A percentile compares a stretch with the other conserved stretches of the same genome.
Evolutionary conservation across 1,139 yeast genomes (phyloP).

Genomic region (Blastobotrys illinoisensis): DNA sequence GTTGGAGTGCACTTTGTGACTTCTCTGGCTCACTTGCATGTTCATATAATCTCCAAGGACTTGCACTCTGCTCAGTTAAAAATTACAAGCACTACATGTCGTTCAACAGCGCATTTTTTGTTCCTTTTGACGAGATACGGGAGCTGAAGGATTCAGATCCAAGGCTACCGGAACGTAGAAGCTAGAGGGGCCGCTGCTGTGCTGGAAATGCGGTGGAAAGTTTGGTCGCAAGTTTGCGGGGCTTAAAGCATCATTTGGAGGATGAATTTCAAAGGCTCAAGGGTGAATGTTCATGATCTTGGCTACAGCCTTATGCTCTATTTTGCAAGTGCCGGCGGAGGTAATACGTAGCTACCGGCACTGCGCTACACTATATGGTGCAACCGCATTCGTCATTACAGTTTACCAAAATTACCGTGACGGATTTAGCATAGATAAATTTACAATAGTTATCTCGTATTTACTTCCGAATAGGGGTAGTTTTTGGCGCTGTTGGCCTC

Average conservation of each 20-base stretch:
- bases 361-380: no score
- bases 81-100: conserved; percentile 66
- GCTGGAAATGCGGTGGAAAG: conserved; percentile 44
- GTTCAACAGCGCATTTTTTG: conserved; percentile 61
- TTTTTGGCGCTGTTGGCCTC: no score
- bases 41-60: conserved; percentile 68
- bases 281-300: not conserved
- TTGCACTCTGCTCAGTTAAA: conserved; percentile 51
- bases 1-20: conserved; percentile 71
- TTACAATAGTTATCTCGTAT: no score
- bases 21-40: conserved; percentile 60
- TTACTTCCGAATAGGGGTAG: no score
- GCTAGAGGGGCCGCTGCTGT: conserved; percentile 37
- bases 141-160: conserved; percentile 9
- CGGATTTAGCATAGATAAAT: no score
- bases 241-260: conserved; percentile 46
- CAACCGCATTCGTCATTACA: no score
- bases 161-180: conserved; percentile 15
- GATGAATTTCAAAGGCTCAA: conserved; percentile 29
- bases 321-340: no score
- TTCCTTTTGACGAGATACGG: conserved; percentile 40
- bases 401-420: no score
- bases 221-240: conserved; percentile 44
- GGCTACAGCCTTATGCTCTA: no score
- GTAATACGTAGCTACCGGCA: no score